Evolutionary conservation across 768 basidiomycete species (phyloP), one percentile per base, ranked within the genome.

Genomic region (Pulveroboletus sp.): DNA sequence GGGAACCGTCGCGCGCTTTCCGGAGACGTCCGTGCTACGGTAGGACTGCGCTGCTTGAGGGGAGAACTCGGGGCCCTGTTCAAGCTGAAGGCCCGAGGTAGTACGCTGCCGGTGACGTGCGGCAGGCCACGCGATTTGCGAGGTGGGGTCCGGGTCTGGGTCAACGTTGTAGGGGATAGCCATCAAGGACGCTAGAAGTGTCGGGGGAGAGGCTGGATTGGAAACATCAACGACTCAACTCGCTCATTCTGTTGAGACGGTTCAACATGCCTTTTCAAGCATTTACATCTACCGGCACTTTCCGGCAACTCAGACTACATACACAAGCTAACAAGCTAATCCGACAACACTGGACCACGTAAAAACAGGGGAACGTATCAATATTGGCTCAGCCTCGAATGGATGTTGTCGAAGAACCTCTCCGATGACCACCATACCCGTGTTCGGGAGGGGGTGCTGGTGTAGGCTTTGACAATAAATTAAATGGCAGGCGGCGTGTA

Each of bases 121-220:
- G 49, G 78, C 73, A 40, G 88, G 88, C 88, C 88, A 90, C 20
- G 88, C 68, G 39, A 89, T 82, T 64, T 88, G 88, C 12, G 82
- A 84, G 1, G 85, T 85, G n/a, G 86, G 84, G 64, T 89, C 87
- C 20, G 87, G 83, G 61, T 86, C 84, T 17, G 80, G 65, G 56
- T 72, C 71, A 14, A 62, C 59, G 51, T 61, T 68, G 51, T 80
- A 71, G 35, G 82, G 76, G 60, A 83, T 79, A 51, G 84, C 72
- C 85, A 89, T 89, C 43, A 7, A 36, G 33, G 21, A 19, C 11
- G 31, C 37, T 47, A 48, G 34, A 47, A 33, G 33, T 40, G n/a
- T 43, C 6, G 21, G 19, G 24, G 34, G 14, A 20, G 17, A 14
- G 5, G 13, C 36, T 43, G 40, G 45, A 45, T 57, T 47, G 43